phyloP scores from a whole-genome alignment of 2,329 filamentous ascomycete genomes.

The Alternaria consortialis region DNA sequence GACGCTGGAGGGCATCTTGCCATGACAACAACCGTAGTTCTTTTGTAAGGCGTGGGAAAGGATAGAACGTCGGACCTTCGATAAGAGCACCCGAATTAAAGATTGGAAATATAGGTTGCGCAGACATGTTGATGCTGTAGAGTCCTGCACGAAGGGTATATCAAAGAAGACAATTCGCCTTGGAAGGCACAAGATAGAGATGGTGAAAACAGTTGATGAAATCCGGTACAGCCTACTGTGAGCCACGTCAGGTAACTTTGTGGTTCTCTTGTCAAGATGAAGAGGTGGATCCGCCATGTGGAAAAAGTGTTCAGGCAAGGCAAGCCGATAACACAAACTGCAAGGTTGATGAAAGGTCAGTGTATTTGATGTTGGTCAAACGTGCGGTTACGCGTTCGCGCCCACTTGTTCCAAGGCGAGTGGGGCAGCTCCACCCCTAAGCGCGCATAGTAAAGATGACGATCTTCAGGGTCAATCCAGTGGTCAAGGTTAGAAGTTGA shows the following conservation, averaged over 20 bases:
- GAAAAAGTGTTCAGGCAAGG: neutral
- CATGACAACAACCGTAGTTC: no score
- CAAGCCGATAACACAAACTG: neutral
- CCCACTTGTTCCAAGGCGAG: neutral
- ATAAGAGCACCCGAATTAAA: no score
- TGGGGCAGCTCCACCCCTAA: slow-evolving; percentile 3
- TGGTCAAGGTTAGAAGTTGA: neutral
- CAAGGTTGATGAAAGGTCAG: neutral
- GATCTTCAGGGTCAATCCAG: slow-evolving; percentile 20
- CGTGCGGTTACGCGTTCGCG: neutral
- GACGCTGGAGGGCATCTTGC: no score
- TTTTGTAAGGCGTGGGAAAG: no score
- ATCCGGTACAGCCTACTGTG: neutral
- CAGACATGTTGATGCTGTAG: no score
- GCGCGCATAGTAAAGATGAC: slow-evolving; percentile 12
- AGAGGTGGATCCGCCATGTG: neutral
- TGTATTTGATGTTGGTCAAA: neutral
- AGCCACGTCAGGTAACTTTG: neutral
- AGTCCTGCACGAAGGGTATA: no score
- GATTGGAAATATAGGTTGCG: no score
- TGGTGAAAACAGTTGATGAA: neutral
- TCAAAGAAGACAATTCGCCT: no score
- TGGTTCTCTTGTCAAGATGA: no score
- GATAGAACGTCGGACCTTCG: no score
- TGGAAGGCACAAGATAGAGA: neutral